A percentile compares a stretch with the other conserved stretches of the same genome.
Conservation (phyloP, 257 asterid species). For the Ajuga chamaepitys region DNA sequence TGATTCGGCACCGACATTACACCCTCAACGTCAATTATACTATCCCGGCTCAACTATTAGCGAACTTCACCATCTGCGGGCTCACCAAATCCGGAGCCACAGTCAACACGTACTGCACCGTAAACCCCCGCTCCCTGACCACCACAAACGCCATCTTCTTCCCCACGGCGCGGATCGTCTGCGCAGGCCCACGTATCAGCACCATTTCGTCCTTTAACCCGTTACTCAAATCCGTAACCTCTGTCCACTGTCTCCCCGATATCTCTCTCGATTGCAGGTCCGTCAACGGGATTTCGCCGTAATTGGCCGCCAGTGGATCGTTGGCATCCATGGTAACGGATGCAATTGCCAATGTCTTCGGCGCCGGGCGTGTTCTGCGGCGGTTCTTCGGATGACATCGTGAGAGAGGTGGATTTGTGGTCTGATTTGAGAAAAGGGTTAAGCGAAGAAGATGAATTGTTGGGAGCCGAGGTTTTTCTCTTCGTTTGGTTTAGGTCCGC, state of each 20-base stretch:
- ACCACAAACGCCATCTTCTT: constrained; percentile 76
- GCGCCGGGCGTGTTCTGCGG: constrained; percentile 15
- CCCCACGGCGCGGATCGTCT: constrained; percentile 60
- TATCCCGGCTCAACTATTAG: constrained; percentile 61
- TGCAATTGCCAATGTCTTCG: constrained; percentile 26
- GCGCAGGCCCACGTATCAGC: constrained; percentile 63
- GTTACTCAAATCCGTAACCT: constrained; percentile 33
- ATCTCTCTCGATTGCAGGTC: constrained; percentile 73
- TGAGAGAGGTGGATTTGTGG: background rate
- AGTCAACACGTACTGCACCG: constrained; percentile 72
- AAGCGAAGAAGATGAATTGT: background rate
- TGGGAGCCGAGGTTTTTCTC: constrained; percentile 13
- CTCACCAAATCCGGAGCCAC: constrained; percentile 64
- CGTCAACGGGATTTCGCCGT: constrained; percentile 54
- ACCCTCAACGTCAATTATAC: constrained; percentile 71
- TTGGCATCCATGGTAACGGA: constrained; percentile 25
- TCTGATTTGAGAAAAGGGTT: background rate
- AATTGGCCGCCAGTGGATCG: constrained; percentile 56
- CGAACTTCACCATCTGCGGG: constrained; percentile 71
- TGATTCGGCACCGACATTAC: constrained; percentile 52
- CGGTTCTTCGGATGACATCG: constrained; percentile 36
- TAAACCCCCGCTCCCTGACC: constrained; percentile 68
- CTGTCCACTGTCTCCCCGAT: constrained; percentile 65
- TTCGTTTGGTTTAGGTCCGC: background rate
- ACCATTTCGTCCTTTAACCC: constrained; percentile 48